Conservation (phyloP, 2,329 filamentous ascomycete species). For the Albophoma yamanashiensis region DNA sequence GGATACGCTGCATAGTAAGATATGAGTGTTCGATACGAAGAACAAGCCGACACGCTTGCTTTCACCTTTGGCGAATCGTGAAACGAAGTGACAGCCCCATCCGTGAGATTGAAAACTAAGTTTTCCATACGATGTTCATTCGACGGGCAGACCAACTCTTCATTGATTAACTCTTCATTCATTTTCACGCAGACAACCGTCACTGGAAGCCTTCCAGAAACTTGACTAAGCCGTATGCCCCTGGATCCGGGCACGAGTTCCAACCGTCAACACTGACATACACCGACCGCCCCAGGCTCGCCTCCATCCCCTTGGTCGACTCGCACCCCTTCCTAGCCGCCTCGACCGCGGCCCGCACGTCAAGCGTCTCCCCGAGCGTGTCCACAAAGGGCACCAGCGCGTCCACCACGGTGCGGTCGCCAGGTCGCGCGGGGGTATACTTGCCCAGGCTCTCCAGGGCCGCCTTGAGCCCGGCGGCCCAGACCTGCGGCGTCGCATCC, state of each 20-base stretch:
- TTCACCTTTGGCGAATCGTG: neutral
- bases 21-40: neutral
- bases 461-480: conserved; percentile 42
- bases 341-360: conserved; percentile 21
- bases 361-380: conserved; percentile 34
- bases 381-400: conserved; percentile 54
- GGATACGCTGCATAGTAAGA: neutral
- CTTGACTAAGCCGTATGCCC: conserved; percentile 48
- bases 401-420: conserved; percentile 61
- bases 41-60: neutral
- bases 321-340: conserved; percentile 55
- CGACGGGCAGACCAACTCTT: neutral
- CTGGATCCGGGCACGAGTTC: conserved; percentile 63
- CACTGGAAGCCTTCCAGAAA: conserved; percentile 44
- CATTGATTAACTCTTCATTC: neutral
- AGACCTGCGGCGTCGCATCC: conserved; percentile 7
- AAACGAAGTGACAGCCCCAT: neutral
- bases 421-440: conserved; percentile 60
- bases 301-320: conserved; percentile 63
- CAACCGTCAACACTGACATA: conserved; percentile 61
- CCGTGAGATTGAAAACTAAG: neutral
- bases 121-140: no score
- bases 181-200: neutral
- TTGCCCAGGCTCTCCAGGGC: conserved; percentile 46
- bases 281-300: conserved; percentile 60